Base-by-base conservation (phyloP, 108 stramenopile species). In the Parmales sp. region DNA sequence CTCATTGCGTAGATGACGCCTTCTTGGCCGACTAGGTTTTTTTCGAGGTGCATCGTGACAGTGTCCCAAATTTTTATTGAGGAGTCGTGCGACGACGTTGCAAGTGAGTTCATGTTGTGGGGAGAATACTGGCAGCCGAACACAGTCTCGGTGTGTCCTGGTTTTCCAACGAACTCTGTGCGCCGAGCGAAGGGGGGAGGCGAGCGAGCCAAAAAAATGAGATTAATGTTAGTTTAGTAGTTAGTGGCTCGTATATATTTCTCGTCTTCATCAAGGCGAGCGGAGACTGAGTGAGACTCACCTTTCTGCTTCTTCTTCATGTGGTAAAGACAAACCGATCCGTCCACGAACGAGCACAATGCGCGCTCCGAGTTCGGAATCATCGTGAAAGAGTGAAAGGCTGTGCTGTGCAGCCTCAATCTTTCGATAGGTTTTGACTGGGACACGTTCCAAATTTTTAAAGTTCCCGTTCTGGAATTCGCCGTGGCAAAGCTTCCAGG, bases 231-330 rank as follows among this genome's bases (percentile, higher is more conserved):
- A n/a, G n/a, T n/a, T n/a, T n/a, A n/a, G n/a, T n/a, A n/a, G n/a
- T n/a, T n/a, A n/a, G n/a, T n/a, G n/a, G n/a, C n/a, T n/a, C n/a
- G n/a, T n/a, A n/a, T n/a, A n/a, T n/a, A n/a, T n/a, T n/a, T n/a
- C n/a, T n/a, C n/a, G n/a, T n/a, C n/a, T n/a, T n/a, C n/a, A n/a
- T n/a, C n/a, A n/a, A n/a, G n/a, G n/a, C n/a, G n/a, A n/a, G n/a
- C n/a, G n/a, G n/a, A n/a, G n/a, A n/a, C n/a, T n/a, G n/a, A n/a
- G n/a, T n/a, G n/a, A n/a, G n/a, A n/a, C n/a, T n/a, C n/a, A n/a
- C n/a, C n/a, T 11, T 20, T 11, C 54, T 60, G 54, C 54, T 60
- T 60, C 54, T 60, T 60, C 54, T 60, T 60, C 54, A 60, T 60
- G 54, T 60, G 31, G 54, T 19, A 60, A 11, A 60, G n/a, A 34